phyloP scores from a whole-genome alignment of 768 basidiomycete species.

The Pleurotus platypus region DNA sequence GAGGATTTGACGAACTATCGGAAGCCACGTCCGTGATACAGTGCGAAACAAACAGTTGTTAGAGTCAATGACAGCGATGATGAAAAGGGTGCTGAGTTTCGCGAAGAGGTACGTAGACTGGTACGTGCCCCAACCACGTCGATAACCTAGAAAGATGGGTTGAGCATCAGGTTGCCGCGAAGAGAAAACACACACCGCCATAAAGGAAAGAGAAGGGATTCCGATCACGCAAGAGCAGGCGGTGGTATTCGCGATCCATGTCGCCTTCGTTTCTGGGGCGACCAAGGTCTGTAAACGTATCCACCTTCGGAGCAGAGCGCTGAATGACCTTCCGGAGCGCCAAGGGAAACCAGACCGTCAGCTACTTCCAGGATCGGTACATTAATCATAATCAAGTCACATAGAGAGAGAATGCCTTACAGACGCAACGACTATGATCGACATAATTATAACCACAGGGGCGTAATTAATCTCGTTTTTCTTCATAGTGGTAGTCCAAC shows the following conservation, averaged over 20 bases:
- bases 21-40: slow-evolving; percentile 43
- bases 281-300: slow-evolving; percentile 70
- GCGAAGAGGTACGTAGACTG: slow-evolving; percentile 63
- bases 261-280: slow-evolving; percentile 50
- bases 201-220: slow-evolving; percentile 75
- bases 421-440: slow-evolving; percentile 43
- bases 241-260: slow-evolving; percentile 68
- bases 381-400: too few species aligned
- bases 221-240: slow-evolving; percentile 56
- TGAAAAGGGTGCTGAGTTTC: slow-evolving; percentile 64
- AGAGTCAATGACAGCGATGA: slow-evolving; percentile 63
- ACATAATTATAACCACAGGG: slow-evolving; percentile 55
- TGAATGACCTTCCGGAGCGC: slow-evolving; percentile 54
- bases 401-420: slow-evolving; percentile 31
- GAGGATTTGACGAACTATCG: slow-evolving; percentile 57
- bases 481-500: slow-evolving; percentile 78
- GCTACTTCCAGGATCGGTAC: slow-evolving; percentile 28
- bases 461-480: slow-evolving; percentile 68
- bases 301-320: slow-evolving; percentile 58
- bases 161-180: slow-evolving; percentile 7
- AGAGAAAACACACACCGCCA: slow-evolving; percentile 40
- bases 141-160: slow-evolving; percentile 45
- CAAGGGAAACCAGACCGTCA: slow-evolving; percentile 70
- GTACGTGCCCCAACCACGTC: slow-evolving; percentile 66
- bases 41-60: slow-evolving; percentile 73